These are phyloP conservation scores for Nitzschia palea DNA, from an alignment of 108 stramenopile genomes.

Conservation along the genomic window DNA sequence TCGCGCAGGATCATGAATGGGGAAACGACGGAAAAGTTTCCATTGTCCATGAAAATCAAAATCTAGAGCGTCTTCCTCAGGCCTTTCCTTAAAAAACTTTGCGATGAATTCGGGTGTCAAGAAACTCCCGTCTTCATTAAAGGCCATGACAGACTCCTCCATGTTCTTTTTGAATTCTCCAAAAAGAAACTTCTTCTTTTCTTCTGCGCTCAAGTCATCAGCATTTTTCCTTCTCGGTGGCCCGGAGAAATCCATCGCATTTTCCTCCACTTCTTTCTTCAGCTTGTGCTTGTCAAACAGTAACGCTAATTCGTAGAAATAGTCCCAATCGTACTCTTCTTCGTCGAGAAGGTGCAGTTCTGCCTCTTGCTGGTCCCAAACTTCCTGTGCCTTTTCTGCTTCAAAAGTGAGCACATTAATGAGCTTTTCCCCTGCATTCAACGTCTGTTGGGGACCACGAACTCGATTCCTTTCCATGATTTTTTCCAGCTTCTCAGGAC, in stretches of 20 bases:
- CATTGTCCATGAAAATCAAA: slow-evolving; percentile 46
- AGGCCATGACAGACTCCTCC: slow-evolving; percentile 16
- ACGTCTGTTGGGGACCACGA: background rate
- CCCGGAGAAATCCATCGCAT: slow-evolving; percentile 9
- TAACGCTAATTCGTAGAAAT: slow-evolving; percentile 34
- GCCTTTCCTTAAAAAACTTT: slow-evolving; percentile 26
- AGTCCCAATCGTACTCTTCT: slow-evolving; percentile 32
- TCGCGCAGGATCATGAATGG: slow-evolving; percentile 31
- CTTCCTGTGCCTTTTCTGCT: slow-evolving; percentile 24
- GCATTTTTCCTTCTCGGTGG: slow-evolving; percentile 16
- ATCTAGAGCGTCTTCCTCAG: slow-evolving; percentile 17
- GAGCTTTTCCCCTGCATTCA: slow-evolving; percentile 21
- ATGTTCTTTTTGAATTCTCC: slow-evolving; percentile 27
- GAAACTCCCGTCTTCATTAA: slow-evolving; percentile 37
- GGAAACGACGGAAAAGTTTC: slow-evolving; percentile 49
- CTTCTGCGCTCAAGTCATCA: slow-evolving; percentile 17
- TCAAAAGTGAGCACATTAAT: slow-evolving; percentile 26
- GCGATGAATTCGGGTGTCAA: slow-evolving; percentile 45
- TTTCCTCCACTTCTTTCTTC: slow-evolving; percentile 23
- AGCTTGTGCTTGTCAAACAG: slow-evolving; percentile 42
- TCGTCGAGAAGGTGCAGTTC: slow-evolving; percentile 13
- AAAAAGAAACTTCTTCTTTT: slow-evolving; percentile 29
- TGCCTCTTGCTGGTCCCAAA: slow-evolving; percentile 20
- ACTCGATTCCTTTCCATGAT: slow-evolving; percentile 23
- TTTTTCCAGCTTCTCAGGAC: slow-evolving; percentile 8